These are phyloP conservation scores for Gossypium arboreum DNA, from an alignment of 345 rosid genomes.

Conservation along the genomic window DNA sequence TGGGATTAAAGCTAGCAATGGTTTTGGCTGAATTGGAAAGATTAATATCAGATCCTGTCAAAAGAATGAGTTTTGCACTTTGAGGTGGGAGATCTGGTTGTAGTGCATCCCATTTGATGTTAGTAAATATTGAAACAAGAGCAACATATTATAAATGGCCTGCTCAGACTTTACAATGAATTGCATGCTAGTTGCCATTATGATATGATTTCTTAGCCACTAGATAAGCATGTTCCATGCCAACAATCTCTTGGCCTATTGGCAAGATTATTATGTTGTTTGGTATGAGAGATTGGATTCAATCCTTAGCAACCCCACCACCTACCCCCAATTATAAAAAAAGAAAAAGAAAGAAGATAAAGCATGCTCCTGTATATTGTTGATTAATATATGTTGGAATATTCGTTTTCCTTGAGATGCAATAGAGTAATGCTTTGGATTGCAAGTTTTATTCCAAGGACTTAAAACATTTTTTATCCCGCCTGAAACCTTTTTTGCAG, in stretches of 20 bases:
- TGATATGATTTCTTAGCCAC: not conserved
- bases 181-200: not conserved
- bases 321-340: too few relatives aligned
- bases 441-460: not conserved
- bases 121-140: not conserved
- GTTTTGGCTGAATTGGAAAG: not conserved
- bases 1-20: not conserved
- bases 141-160: not conserved
- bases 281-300: too few relatives aligned
- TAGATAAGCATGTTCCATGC: not conserved
- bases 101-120: not conserved
- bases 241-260: too few relatives aligned
- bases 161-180: not conserved
- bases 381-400: not conserved
- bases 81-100: not conserved
- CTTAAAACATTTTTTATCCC: not conserved
- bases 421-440: not conserved
- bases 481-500: constrained; percentile 36
- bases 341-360: not conserved
- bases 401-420: not conserved
- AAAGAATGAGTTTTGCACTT: not conserved
- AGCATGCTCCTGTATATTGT: not conserved
- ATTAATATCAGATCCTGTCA: constrained; percentile 7
- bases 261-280: too few relatives aligned
- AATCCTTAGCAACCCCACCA: too few relatives aligned